phyloP scores from a whole-genome alignment of 2,329 filamentous ascomycete species.

The Colletotrichum shisoi region DNA sequence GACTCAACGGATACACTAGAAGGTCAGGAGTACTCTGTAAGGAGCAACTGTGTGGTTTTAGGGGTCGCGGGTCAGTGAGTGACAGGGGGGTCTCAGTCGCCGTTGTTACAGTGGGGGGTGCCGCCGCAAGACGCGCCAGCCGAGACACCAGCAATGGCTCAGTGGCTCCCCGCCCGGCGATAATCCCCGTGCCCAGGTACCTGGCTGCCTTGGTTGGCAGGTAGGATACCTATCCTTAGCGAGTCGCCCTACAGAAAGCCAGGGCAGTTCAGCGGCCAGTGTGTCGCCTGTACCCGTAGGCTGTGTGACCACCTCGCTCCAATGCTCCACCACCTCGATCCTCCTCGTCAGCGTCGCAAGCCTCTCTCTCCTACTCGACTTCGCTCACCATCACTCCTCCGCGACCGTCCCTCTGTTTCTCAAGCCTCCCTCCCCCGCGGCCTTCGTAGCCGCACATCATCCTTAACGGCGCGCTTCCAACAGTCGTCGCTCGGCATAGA shows the following conservation, averaged over 20 bases:
- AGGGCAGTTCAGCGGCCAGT: neutral
- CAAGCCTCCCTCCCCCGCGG: neutral
- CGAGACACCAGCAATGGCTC: slow-evolving; percentile 12
- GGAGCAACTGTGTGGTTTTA: slow-evolving; percentile 15
- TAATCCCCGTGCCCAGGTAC: no score
- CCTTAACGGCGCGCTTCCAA: slow-evolving; percentile 1
- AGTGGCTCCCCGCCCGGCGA: no score
- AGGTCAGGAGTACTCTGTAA: slow-evolving; percentile 7
- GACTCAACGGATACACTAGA: slow-evolving; percentile 7
- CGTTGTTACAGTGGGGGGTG: slow-evolving; percentile 26
- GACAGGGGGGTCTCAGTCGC: neutral
- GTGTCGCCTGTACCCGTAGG: no score
- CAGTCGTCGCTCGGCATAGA: neutral
- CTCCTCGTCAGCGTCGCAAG: slow-evolving; percentile 39
- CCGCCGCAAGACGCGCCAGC: slow-evolving; percentile 21
- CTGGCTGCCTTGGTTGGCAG: no score
- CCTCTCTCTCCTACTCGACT: slow-evolving; percentile 25
- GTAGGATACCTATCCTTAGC: no score
- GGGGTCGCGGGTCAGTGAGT: slow-evolving; percentile 13
- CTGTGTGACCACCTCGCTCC: slow-evolving; percentile 2
- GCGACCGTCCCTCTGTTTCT: neutral
- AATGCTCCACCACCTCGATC: slow-evolving; percentile 16
- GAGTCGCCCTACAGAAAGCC: neutral
- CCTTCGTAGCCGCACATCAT: slow-evolving; percentile 5
- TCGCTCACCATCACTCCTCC: slow-evolving; percentile 14